phyloP scores from a whole-genome alignment of 768 basidiomycete species.

The Tulasnella sp. region DNA sequence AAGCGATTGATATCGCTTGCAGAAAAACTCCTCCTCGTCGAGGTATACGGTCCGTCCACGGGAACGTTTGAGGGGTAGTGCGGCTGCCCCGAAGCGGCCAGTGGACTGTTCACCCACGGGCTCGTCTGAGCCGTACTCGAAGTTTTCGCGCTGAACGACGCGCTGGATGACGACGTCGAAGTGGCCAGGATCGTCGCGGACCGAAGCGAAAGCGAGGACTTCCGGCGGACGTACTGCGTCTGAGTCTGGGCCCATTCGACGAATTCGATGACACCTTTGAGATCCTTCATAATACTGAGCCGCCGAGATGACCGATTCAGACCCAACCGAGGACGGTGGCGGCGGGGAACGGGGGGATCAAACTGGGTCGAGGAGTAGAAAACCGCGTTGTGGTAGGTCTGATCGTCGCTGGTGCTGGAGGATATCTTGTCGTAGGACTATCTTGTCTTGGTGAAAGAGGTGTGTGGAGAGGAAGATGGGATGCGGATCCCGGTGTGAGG shows the following conservation, averaged over 20 bases:
- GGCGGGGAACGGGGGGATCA: neutral
- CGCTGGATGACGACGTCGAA: neutral
- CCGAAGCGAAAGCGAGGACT: neutral
- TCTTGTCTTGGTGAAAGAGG: neutral
- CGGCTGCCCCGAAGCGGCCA: neutral
- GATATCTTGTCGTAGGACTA: neutral
- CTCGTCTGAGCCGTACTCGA: neutral
- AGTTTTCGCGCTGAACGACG: neutral
- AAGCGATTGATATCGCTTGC: neutral
- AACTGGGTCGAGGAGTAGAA: neutral
- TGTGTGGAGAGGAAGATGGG: neutral
- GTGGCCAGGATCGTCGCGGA: neutral
- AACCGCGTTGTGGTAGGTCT: neutral
- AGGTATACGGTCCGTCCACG: neutral
- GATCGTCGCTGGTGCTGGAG: neutral
- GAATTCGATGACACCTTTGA: neutral
- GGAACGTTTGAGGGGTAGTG: neutral
- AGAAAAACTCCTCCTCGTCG: neutral
- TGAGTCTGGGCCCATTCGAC: too few relatives aligned
- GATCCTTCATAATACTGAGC: neutral
- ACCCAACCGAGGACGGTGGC: neutral
- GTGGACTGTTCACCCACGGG: neutral
- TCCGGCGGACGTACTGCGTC: neutral
- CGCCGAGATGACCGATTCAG: neutral
- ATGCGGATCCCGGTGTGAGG: neutral